Percentiles rank a stretch among this genome's conserved stretches.
phyloP scores from a whole-genome alignment of 768 basidiomycete genomes.

The Leucocoprinus leucothites region DNA sequence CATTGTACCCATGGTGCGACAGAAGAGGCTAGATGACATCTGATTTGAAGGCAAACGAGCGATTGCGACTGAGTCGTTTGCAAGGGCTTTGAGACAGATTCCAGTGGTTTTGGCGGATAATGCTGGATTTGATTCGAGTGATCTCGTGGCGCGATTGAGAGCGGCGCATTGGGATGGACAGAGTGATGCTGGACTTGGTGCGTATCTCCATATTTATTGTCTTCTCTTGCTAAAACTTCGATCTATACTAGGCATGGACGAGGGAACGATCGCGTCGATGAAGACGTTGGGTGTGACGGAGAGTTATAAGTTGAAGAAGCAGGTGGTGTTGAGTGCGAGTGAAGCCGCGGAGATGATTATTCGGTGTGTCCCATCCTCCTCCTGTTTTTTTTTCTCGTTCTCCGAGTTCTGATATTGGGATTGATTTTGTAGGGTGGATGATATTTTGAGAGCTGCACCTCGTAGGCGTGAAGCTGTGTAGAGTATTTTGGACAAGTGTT shows the following conservation, averaged over 20 bases:
- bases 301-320: constrained; percentile 95
- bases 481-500: constrained; percentile 12
- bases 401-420: not conserved
- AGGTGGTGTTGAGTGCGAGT: constrained; percentile 90
- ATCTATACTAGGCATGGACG: constrained; percentile 88
- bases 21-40: too few relatives aligned
- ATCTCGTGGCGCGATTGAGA: constrained; percentile 83
- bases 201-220: constrained; percentile 19
- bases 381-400: not conserved
- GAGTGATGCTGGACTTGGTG: constrained; percentile 84
- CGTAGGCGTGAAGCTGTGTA: constrained; percentile 81
- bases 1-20: too few relatives aligned
- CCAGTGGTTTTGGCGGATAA: constrained; percentile 97
- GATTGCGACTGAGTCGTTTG: constrained; percentile 91
- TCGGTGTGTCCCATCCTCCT: constrained; percentile 47
- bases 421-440: constrained; percentile 65
- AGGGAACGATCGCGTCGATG: constrained; percentile 88
- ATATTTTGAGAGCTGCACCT: constrained; percentile 84
- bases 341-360: constrained; percentile 99
- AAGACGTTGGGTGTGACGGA: constrained; percentile 85
- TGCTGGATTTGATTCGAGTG: constrained; percentile 96
- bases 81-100: constrained; percentile 86
- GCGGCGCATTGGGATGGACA: constrained; percentile 94
- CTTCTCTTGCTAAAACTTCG: too few relatives aligned
- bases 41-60: constrained; percentile 87